phyloP scores from a whole-genome alignment of 805 yeast species.

The Candida hispaniensis region DNA sequence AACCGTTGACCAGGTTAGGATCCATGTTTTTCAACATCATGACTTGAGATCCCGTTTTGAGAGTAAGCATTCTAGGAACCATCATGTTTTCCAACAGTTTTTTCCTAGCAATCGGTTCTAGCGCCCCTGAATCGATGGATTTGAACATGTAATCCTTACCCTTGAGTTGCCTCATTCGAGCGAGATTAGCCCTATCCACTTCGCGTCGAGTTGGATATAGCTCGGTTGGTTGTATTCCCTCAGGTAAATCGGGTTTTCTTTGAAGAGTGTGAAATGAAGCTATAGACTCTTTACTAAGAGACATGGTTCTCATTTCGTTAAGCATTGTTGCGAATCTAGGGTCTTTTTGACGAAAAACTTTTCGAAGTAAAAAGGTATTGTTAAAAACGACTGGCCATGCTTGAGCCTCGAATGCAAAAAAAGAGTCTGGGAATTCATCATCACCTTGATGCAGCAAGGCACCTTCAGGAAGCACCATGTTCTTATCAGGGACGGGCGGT shows the following conservation, averaged over 20 bases:
- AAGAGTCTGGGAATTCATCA: slow-evolving; percentile 24
- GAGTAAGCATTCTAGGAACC: slow-evolving; percentile 52
- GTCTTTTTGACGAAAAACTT: slow-evolving; percentile 83
- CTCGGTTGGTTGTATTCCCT: slow-evolving; percentile 83
- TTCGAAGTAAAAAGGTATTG: slow-evolving; percentile 57
- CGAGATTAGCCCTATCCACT: slow-evolving; percentile 64
- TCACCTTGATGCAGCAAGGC: slow-evolving; percentile 2
- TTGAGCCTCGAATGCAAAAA: slow-evolving; percentile 65
- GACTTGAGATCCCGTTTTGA: slow-evolving; percentile 86
- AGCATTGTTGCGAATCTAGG: slow-evolving; percentile 62
- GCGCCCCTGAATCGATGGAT: slow-evolving; percentile 34
- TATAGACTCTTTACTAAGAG: slow-evolving; percentile 41
- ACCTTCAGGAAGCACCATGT: slow-evolving; percentile 7
- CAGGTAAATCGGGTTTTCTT: slow-evolving; percentile 39
- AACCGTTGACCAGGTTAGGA: slow-evolving; percentile 75
- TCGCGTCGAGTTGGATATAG: slow-evolving; percentile 77
- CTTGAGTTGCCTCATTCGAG: slow-evolving; percentile 39
- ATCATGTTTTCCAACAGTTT: slow-evolving; percentile 48
- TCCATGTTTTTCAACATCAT: slow-evolving; percentile 83
- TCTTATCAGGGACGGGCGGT: slow-evolving; percentile 59
- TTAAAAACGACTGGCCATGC: slow-evolving; percentile 58
- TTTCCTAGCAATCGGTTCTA: slow-evolving; percentile 23
- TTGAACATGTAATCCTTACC: slow-evolving; percentile 38
- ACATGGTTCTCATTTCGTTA: slow-evolving; percentile 70
- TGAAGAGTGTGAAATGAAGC: slow-evolving; percentile 33